Base-by-base conservation (phyloP, 2,329 filamentous ascomycete species). In the Shiraia bambusicola region DNA sequence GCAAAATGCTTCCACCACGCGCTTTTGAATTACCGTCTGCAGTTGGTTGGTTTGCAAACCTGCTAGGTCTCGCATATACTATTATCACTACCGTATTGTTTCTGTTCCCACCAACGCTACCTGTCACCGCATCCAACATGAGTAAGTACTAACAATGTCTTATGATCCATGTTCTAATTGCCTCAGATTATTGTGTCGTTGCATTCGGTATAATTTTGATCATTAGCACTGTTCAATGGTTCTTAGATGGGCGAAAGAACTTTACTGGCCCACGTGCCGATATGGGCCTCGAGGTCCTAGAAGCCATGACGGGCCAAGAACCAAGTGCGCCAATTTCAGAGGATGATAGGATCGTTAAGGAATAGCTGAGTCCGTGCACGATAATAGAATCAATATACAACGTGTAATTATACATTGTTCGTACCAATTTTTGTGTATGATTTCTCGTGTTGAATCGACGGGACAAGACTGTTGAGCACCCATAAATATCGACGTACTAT, bases 51-150 rank as follows among this genome's bases (percentile, higher is more conserved):
- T 66, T 75, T 16, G 73, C 77, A 16, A 87, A 87, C 47, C 16
- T 70, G 7, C 45, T 79, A 19, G 84, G 86, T 4, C 74, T 90
- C 33, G 71, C 72, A 0, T 90, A 85, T 67, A 79, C 84, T 1
- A 69, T 81, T 10, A 63, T 89, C n/a, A 89, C 86, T 0, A 88
- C 84, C 0, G 80, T 88, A 1, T 74, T 90, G 1, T 89, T 89
- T 67, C 75, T 88, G 14, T 88, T 89, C 67, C 86, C 86, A 3
- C 86, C 86, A 0, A 76, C 76, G 6, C 59, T 83, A 3, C 84
- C 83, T 0, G 82, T 84, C 2, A 81, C 80, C 0, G 74, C 76
- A 0, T 79, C 70, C 52, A 88, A 80, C 69, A 89, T 89, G 86
- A 90, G 78, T 77, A 70, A 56, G 73, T 69, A 25, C 11, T 29